Conservation (phyloP, 768 basidiomycete genomes). For the Hypsizygus marmoreus region DNA sequence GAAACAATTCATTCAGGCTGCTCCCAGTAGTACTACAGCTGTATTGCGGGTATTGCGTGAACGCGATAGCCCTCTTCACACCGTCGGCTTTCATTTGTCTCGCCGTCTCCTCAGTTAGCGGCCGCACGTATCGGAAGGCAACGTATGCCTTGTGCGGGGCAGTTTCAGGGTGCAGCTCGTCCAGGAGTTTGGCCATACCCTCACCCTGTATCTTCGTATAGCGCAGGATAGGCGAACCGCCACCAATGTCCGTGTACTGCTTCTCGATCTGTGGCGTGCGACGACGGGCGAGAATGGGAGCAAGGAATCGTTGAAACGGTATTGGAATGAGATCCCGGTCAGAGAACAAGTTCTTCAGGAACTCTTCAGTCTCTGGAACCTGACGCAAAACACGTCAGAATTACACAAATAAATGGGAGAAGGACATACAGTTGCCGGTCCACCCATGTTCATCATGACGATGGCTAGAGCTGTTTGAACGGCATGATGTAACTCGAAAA, state of each 20-base stretch:
- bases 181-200: constrained; percentile 86
- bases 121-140: constrained; percentile 92
- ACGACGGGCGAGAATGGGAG: constrained; percentile 85
- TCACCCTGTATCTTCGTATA: constrained; percentile 90
- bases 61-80: constrained; percentile 89
- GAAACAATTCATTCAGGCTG: constrained; percentile 90
- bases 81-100: constrained; percentile 87
- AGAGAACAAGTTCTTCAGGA: constrained; percentile 88
- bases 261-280: constrained; percentile 92
- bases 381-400: constrained; percentile 34
- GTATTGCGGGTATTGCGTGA: constrained; percentile 99
- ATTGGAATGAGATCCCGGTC: constrained; percentile 94
- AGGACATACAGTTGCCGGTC: constrained; percentile 79
- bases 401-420: not conserved
- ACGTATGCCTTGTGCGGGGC: constrained; percentile 97
- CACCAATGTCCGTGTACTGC: constrained; percentile 94
- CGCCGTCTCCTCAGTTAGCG: constrained; percentile 82
- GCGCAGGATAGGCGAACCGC: constrained; percentile 91
- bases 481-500: constrained; percentile 9
- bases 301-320: constrained; percentile 86
- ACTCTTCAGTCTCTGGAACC: constrained; percentile 92
- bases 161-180: constrained; percentile 90
- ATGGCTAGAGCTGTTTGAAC: constrained; percentile 52
- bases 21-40: constrained; percentile 98
- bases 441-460: constrained; percentile 99